Base-by-base conservation (phyloP, 1,139 yeast genomes). In the Blastobotrys capitulatus region DNA sequence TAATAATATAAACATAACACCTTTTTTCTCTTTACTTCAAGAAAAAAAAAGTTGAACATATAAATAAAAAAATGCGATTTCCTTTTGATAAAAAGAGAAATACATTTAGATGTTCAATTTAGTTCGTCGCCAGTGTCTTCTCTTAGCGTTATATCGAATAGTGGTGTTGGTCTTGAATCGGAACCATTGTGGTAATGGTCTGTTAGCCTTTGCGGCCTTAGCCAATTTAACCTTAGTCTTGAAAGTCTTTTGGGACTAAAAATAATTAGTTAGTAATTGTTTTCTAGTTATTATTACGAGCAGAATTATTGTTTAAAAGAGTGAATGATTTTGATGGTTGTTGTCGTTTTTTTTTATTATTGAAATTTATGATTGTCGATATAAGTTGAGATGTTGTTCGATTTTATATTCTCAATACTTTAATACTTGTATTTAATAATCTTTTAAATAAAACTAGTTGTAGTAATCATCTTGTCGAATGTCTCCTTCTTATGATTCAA, bases 61-160 rank as follows among this genome's bases (percentile, higher is more conserved):
- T 5, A 15, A 5, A 7, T 32, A 7, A 32, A 32, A 32, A n/a
- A n/a, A n/a, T n/a, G n/a, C n/a, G n/a, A n/a, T n/a, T n/a, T n/a
- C 37, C 6, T 6, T 34, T n/a, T 16, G 22, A 13, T 15, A 16
- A 40, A 40, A 31, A 36, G 22, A 29, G 43, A 43, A 26, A 19
- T 42, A 36, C 42, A 34, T 42, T 87, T 88, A 92, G 83, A 92
- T 77, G 85, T 84, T 82, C 80, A 94, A 84, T 95, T 92, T 94
- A 71, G 97, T 92, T 86, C 98, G 88, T 86, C 97, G 92, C 99
- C 99, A 94, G 95, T 94, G 96, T 84, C 98, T 86, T 87, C 97
- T 89, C 90, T 92, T 92, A 74, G 96, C 95, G 80, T 92, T 92
- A 90, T 90, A 92, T 92, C 65, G 87, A 83, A 92, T 86, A 70